Base-by-base conservation (phyloP, 2,329 filamentous ascomycete genomes). In the Colletotrichum sp. region DNA sequence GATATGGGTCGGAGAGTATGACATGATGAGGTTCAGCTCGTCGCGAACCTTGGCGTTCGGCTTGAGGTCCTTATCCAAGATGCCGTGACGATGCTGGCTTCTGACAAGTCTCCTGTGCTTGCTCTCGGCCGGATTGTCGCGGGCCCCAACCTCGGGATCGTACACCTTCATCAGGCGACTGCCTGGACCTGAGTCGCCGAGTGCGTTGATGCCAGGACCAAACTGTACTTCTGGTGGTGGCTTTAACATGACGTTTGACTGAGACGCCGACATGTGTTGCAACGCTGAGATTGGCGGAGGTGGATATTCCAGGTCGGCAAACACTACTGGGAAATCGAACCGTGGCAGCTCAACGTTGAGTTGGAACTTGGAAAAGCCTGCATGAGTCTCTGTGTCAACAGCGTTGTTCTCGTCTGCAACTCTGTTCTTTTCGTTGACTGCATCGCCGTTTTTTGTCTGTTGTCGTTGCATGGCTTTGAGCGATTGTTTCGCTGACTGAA, bases 21-120 rank as follows among this genome's bases (percentile, higher is more conserved):
- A 93, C 88, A 99, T 93, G 79, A 99, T 96, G 60, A 92, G 89
- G 82, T 99, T 98, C 36, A 99, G 88, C 84, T 98, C 96, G 84
- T 99, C 97, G 75, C 97, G 92, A 72, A 98, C 95, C 85, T 98
- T 98, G 34, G 97, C 95, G 80, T 99, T 99, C 1, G 97, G 97
- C 82, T 98, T 98, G 77, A 98, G 88, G 83, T 99, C 97, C 79
- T 97, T 95, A 84, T 99, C 98, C 78, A 99, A 88, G 63, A 97
- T 95, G n/a, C 96, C 95, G 79, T 98, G 98, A 34, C 98, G 92
- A 80, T 93, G 92, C 80, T 97, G 95, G 83, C 96, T 98, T 83
- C 97, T 93, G 79, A 99, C 96, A 28, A 99, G 89, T 77, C 96
- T 91, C 78, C 97, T 92, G 84, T 99, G 97, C 84, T 99, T 99